Evolutionary conservation across 441 rosid genomes (phyloP).

Genomic region (Erodium texanum): DNA sequence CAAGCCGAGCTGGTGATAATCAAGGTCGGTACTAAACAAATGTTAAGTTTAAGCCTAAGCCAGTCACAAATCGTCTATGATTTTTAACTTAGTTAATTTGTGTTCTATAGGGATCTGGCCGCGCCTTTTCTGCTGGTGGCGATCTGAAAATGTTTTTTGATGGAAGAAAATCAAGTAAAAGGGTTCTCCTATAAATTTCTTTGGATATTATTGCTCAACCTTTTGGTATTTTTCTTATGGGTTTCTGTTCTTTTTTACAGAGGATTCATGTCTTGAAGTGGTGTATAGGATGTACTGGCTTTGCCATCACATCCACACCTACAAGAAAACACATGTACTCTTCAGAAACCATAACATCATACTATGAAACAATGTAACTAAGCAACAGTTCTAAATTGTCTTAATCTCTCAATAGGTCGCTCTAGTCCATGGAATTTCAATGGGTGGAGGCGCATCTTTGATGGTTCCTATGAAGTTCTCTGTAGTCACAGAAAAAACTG

Average conservation of each 20-base stretch:
- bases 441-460: constrained; percentile 92
- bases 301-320: constrained; percentile 76
- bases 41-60: background rate
- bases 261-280: constrained; percentile 80
- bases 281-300: constrained; percentile 97
- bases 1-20: constrained; percentile 45
- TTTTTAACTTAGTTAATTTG: constrained; percentile 3
- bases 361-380: background rate
- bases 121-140: constrained; percentile 95
- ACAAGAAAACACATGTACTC: constrained; percentile 64
- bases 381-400: background rate
- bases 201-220: background rate
- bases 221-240: background rate
- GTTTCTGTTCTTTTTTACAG: constrained; percentile 30
- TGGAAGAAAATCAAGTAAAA: constrained; percentile 63
- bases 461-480: constrained; percentile 91
- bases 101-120: constrained; percentile 61
- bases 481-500: constrained; percentile 85
- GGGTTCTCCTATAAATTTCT: background rate
- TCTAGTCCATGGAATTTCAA: constrained; percentile 72
- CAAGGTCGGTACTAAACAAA: constrained; percentile 40
- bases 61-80: background rate
- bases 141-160: constrained; percentile 81
- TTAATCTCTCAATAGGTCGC: constrained; percentile 42
- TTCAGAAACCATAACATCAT: background rate